Base-by-base conservation (phyloP, 305 asterid species). In the Euphrasia arctica region DNA sequence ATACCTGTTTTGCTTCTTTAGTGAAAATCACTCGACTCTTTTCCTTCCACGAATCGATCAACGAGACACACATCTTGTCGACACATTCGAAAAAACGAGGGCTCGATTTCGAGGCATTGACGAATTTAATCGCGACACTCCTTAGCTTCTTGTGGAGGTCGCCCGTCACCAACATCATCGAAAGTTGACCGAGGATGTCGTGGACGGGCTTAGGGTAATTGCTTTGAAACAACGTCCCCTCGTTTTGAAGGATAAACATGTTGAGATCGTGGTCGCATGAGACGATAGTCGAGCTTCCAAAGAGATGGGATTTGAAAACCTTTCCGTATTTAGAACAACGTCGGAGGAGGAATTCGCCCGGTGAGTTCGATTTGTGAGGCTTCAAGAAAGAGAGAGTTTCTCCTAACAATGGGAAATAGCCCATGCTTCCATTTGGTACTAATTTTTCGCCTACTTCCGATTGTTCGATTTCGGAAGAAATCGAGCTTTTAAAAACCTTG, bases 301-400 rank as follows among this genome's bases (percentile, higher is more conserved):
- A 90, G 0, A 90, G 79, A 64, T 87, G 84, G 11, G 95, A 82
- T 73, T 70, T 80, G 75, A 85, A 90, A 13, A 90, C 78, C 0
- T 52, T 74, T n/a, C 95, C 97, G 29, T 83, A 90, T 90, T 82
- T 79, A 1, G 91, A 78, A 69, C 86, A 66, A 54, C 63, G 95
- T 29, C 82, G 52, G 49, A 83, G 80, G 73, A 90, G 70, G 79
- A 79, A 90, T 65, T 4, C 58, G 70, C 95, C 91, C 0, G 76
- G 36, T 15, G 86, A 67, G 72, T 72, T 80, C 1, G 97, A 87
- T 41, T 68, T 69, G 57, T 90, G 97, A 0, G 97, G 78, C 39
- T 79, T 74, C 62, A 87, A 88, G 63, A 59, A 90, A 34, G 70
- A 80, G 9, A 90, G 67, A 5, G 97, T 82, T 72, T 90, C 90